Conservation (phyloP, 1,284 basidiomycete genomes). For the Ustilago curta region DNA sequence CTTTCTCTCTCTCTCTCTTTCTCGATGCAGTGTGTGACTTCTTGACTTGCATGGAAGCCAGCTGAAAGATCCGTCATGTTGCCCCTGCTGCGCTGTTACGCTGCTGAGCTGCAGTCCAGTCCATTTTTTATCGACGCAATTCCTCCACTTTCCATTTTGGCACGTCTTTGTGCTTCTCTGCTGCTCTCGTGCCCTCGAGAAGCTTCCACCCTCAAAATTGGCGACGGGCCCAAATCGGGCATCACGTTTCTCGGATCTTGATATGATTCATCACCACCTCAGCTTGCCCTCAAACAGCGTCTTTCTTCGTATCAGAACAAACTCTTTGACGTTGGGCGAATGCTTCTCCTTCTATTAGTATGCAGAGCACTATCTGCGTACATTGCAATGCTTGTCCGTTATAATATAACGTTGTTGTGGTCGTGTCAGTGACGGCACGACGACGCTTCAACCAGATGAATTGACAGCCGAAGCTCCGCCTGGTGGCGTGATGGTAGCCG, state of each 20-base stretch:
- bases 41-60: conserved; percentile 9
- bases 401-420: background rate
- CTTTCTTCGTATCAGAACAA: too few species aligned
- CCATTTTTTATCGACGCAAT: conserved; percentile 11
- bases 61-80: conserved; percentile 9
- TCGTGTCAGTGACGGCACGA: background rate
- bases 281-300: background rate
- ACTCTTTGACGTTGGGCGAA: background rate
- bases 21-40: background rate
- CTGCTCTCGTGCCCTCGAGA: conserved; percentile 28
- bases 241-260: background rate
- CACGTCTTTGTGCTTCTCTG: conserved; percentile 25
- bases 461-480: conserved; percentile 32
- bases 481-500: conserved; percentile 35
- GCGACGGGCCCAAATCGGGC: background rate
- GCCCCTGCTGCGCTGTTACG: conserved; percentile 3
- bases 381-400: background rate
- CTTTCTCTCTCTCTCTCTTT: too few species aligned
- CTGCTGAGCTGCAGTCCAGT: background rate
- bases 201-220: conserved; percentile 16
- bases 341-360: background rate
- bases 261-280: too few species aligned
- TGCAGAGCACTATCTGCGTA: background rate
- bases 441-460: conserved; percentile 16
- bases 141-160: conserved; percentile 39